Conservation (phyloP, 176 grass and related monocot species). For the Poa pratensis region DNA sequence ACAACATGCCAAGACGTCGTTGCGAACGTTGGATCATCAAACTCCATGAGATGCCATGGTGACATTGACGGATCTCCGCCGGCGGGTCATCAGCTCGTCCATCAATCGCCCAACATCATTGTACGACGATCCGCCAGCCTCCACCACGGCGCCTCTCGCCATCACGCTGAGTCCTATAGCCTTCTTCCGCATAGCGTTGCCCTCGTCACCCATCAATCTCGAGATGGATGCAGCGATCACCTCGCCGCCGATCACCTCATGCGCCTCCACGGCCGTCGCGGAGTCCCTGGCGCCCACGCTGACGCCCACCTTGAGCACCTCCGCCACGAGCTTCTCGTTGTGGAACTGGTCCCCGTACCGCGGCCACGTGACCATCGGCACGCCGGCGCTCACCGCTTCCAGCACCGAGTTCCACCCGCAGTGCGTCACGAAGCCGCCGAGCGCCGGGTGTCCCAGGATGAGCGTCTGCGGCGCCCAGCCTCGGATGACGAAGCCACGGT, state of each 20-base stretch:
- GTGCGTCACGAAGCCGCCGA: slow-evolving; percentile 51
- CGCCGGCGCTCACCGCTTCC: slow-evolving; percentile 27
- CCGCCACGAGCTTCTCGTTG: not conserved
- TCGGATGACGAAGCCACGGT: too few relatives aligned
- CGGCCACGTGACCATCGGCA: slow-evolving; percentile 1
- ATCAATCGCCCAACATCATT: not conserved
- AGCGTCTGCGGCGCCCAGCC: too few relatives aligned
- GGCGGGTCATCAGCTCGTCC: not conserved
- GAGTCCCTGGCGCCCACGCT: not conserved
- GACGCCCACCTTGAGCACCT: too few relatives aligned
- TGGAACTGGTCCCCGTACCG: not conserved
- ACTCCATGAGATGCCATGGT: too few relatives aligned
- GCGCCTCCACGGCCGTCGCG: not conserved
- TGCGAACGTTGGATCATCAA: too few relatives aligned
- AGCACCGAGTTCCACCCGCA: slow-evolving; percentile 57
- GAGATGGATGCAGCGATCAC: not conserved
- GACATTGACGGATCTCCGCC: not conserved
- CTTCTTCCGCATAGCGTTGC: not conserved
- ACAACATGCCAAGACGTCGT: too few relatives aligned
- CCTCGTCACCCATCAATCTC: not conserved
- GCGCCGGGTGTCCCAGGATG: too few relatives aligned
- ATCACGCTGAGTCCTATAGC: not conserved
- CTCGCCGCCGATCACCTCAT: not conserved
- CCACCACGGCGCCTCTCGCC: not conserved
- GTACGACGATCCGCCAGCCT: not conserved